Evolutionary conservation across 164 flowering plant genomes (phyloP), one percentile per base, ranked within the genome.

Genomic region (Protea cynaroides): DNA sequence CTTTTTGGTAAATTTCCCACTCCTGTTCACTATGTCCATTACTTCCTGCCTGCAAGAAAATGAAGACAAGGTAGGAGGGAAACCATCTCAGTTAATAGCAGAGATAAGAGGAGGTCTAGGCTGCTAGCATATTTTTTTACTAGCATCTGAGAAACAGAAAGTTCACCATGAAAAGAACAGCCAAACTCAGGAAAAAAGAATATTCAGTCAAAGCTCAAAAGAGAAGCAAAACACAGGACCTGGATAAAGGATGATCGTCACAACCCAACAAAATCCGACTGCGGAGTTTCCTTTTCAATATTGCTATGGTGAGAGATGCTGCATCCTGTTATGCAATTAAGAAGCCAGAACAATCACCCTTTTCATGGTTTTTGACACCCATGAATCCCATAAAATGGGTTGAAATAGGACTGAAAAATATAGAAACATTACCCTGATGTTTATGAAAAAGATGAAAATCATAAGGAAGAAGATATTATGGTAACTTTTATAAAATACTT

Each of bases 211-310:
- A 6, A n/a, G n/a, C n/a, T 38, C 24, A 70, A 34, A 21, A 44
- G 24, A 61, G 51, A 53, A 61, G 14, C n/a, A 11, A 65, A 62
- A 15, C 21, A 37, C 17, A 43, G 63, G 24, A 87, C 99, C 97
- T 91, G 62, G 99, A 86, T 67, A 94, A 24, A 61, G 97, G 99
- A 81, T 89, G 93, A 75, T 84, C 86, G 66, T 89, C 99, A 69
- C 97, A 94, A 36, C 99, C 99, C 80, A 94, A 72, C 77, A 94
- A 89, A 65, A 88, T 78, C 55, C 75, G 79, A 62, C 87, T 75
- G 19, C 78, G 78, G 11, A 82, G 71, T 44, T 83, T 85, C 79
- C 82, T 94, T 74, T 91, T 91, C 79, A 91, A 60, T 60, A 89
- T 83, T 65, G 93, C 84, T 70, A 88, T 73, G 24, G 89, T 79